phyloP scores from a whole-genome alignment of 1,284 basidiomycete genomes.

The Stereum hirsutum region DNA sequence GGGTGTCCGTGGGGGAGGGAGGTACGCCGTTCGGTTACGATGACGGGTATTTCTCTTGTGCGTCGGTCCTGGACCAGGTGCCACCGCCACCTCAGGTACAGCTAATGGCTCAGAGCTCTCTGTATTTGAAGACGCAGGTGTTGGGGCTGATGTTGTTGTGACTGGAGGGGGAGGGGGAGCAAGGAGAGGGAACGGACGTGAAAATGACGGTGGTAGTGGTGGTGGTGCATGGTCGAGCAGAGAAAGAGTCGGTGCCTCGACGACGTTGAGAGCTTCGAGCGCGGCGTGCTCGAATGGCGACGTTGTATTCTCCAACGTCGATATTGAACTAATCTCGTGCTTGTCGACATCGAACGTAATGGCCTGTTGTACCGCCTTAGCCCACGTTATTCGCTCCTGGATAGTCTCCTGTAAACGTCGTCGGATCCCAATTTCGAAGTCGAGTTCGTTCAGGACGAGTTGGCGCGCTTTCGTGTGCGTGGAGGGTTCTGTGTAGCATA shows the following conservation, averaged over 20 bases:
- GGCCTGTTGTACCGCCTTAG: constrained; percentile 43
- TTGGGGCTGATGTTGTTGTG: constrained; percentile 11
- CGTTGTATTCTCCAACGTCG: not conserved
- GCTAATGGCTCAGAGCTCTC: too few species aligned
- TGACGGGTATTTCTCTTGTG: constrained; percentile 1
- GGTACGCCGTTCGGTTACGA: constrained; percentile 18
- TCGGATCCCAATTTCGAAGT: constrained; percentile 55
- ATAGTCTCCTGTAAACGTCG: constrained; percentile 45
- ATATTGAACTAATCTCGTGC: not conserved
- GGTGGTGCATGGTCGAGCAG: constrained; percentile 35
- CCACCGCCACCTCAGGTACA: too few species aligned
- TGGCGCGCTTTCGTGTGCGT: too few species aligned
- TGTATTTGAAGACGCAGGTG: constrained; percentile 27
- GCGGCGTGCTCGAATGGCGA: constrained; percentile 39
- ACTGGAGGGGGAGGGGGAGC: not conserved
- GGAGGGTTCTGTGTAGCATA: too few species aligned
- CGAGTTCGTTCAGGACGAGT: constrained; percentile 39
- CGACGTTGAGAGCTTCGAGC: constrained; percentile 41
- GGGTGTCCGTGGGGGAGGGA: constrained; percentile 17
- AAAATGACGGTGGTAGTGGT: constrained; percentile 13
- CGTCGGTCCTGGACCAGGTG: not conserved
- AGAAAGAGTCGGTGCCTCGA: constrained; percentile 43
- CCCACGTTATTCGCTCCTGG: constrained; percentile 61
- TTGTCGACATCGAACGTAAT: not conserved
- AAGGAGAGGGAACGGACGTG: constrained; percentile 9